phyloP scores from a whole-genome alignment of 2,329 filamentous ascomycete species.

The Graphiopsis chlorocephala region DNA sequence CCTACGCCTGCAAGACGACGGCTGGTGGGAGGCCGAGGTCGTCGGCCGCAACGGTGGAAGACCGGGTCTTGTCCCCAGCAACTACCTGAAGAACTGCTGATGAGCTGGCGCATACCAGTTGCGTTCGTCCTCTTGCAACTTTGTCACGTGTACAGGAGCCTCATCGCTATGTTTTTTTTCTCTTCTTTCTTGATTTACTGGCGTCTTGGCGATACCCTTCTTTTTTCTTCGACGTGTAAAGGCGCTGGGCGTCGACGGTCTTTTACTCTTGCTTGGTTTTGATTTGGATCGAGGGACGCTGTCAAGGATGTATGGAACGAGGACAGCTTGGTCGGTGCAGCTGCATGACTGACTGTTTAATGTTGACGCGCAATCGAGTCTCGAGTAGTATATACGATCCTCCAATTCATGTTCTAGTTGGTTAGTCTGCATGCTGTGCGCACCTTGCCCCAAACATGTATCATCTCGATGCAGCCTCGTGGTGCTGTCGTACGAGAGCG shows the following conservation, averaged over 20 bases:
- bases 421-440: too few relatives aligned
- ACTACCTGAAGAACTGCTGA: constrained; percentile 61
- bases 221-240: not conserved
- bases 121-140: not conserved
- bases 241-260: not conserved
- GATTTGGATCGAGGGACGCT: too few relatives aligned
- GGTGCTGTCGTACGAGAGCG: not conserved
- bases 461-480: too few relatives aligned
- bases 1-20: constrained; percentile 88
- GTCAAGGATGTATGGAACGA: too few relatives aligned
- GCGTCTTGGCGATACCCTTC: constrained; percentile 15
- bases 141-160: constrained; percentile 7
- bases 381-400: too few relatives aligned
- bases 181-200: not conserved
- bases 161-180: not conserved
- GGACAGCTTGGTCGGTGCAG: too few relatives aligned
- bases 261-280: not conserved
- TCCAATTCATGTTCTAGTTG: too few relatives aligned
- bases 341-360: too few relatives aligned
- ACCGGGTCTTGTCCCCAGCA: constrained; percentile 63
- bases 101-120: not conserved
- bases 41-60: constrained; percentile 59
- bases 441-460: too few relatives aligned
- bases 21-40: constrained; percentile 98
- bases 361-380: too few relatives aligned